Conservation (phyloP, 2,329 filamentous ascomycete genomes). For the Xylaria sp. region DNA sequence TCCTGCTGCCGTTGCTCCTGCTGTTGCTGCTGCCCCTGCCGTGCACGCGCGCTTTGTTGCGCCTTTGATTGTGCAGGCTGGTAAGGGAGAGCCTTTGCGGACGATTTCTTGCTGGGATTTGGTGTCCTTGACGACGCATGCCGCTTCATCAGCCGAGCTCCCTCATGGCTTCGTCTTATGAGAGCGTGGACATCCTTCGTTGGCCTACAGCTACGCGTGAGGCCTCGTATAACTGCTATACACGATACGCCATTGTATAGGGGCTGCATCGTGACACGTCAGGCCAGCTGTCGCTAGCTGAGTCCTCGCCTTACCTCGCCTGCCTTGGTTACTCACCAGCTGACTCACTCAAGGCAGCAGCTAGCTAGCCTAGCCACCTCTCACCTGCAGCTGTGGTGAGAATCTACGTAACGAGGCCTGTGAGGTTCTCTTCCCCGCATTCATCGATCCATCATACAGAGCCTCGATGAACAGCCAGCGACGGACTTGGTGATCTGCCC, state of each 20-base stretch:
- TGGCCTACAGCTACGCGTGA: slow-evolving; percentile 24
- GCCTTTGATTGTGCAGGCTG: slow-evolving; percentile 30
- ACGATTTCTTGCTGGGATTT: slow-evolving; percentile 21
- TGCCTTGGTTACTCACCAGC: slow-evolving; percentile 2
- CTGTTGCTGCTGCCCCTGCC: slow-evolving; percentile 11
- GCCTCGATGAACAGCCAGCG: slow-evolving; percentile 15
- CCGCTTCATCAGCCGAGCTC: slow-evolving; percentile 31
- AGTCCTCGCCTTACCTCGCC: slow-evolving; percentile 9
- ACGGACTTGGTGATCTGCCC: slow-evolving; percentile 12
- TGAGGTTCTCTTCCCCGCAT: slow-evolving; percentile 6
- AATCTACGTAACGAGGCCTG: neutral
- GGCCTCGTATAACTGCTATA: slow-evolving; percentile 5
- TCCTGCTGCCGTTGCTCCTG: slow-evolving; percentile 10
- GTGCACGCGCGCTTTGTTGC: neutral
- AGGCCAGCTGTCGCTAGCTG: neutral
- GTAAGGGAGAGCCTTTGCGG: slow-evolving; percentile 44
- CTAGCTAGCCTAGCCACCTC: neutral
- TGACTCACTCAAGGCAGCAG: neutral
- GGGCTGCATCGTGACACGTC: slow-evolving; percentile 25
- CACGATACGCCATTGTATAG: slow-evolving; percentile 29
- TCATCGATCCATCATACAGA: slow-evolving; percentile 33
- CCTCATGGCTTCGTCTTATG: slow-evolving; percentile 25
- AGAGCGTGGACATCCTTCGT: slow-evolving; percentile 4
- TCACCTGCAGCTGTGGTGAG: neutral
- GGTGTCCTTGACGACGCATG: slow-evolving; percentile 37